These are phyloP conservation scores for Boletus speciosus DNA, from an alignment of 768 basidiomycete genomes.

Conservation along the genomic window DNA sequence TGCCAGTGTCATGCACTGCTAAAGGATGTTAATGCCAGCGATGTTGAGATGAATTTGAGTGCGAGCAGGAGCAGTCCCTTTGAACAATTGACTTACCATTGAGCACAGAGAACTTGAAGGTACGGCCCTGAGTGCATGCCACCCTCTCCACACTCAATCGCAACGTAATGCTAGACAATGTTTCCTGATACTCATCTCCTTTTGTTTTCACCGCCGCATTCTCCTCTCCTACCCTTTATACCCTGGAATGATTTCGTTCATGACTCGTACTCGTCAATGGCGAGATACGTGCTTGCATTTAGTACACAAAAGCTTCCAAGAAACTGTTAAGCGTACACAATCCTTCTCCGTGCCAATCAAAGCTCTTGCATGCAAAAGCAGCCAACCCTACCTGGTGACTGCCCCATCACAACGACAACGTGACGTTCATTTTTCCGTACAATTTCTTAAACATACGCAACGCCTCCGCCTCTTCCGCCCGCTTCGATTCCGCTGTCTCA, in stretches of 20 bases:
- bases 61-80: too few species aligned
- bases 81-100: too few species aligned
- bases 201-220: too few species aligned
- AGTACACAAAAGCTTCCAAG: neutral
- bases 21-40: too few species aligned
- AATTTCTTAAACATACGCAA: constrained; percentile 4
- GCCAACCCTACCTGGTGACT: neutral
- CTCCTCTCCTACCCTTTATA: too few species aligned
- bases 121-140: too few species aligned
- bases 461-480: neutral
- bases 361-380: neutral
- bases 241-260: neutral
- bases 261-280: neutral
- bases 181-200: too few species aligned
- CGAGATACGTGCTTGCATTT: neutral
- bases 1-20: too few species aligned
- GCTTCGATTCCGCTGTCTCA: neutral
- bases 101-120: too few species aligned
- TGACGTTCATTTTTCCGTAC: neutral
- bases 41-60: too few species aligned
- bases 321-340: neutral
- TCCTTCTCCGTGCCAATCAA: neutral
- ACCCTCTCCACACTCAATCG: too few species aligned
- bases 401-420: neutral
- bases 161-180: too few species aligned